These are phyloP conservation scores for Yarrowia sp. DNA, from an alignment of 805 yeast species.

Conservation along the genomic window DNA sequence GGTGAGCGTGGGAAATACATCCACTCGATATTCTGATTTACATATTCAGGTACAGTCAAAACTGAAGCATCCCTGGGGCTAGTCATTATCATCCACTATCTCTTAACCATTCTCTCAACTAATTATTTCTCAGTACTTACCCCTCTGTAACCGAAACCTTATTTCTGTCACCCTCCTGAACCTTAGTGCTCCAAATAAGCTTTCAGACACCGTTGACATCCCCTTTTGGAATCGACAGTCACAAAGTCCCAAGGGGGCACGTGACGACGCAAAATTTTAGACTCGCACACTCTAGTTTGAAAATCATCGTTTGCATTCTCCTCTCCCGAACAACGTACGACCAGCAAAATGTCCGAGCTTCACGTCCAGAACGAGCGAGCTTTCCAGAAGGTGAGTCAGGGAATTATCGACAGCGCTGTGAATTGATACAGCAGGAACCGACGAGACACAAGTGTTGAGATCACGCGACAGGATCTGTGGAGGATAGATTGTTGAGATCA, in stretches of 20 bases:
- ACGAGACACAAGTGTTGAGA: not conserved
- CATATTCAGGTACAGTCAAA: too few species aligned
- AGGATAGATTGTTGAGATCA: not conserved
- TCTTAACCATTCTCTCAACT: not conserved
- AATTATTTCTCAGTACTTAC: not conserved
- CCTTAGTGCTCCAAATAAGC: not conserved
- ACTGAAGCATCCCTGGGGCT: too few species aligned
- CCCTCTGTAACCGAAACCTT: conserved; percentile 6
- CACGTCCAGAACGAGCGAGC: conserved; percentile 99
- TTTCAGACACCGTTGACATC: not conserved
- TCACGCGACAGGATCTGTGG: conserved; percentile 9
- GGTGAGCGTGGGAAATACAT: too few species aligned
- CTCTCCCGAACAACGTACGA: conserved; percentile 38
- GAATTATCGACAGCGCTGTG: conserved; percentile 6
- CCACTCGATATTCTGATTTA: too few species aligned
- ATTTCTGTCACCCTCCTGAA: too few species aligned
- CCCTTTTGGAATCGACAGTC: conserved; percentile 30
- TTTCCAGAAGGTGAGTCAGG: conserved; percentile 95
- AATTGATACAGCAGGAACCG: not conserved
- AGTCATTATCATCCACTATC: not conserved
- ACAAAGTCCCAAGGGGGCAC: conserved; percentile 32
- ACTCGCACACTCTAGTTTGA: conserved; percentile 29
- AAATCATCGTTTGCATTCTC: conserved; percentile 38
- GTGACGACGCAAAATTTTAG: conserved; percentile 40
- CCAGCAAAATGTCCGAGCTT: conserved; percentile 70